Evolutionary conservation across 352 stramenopile species (phyloP).

Genomic region (Phytopythium montanum): DNA sequence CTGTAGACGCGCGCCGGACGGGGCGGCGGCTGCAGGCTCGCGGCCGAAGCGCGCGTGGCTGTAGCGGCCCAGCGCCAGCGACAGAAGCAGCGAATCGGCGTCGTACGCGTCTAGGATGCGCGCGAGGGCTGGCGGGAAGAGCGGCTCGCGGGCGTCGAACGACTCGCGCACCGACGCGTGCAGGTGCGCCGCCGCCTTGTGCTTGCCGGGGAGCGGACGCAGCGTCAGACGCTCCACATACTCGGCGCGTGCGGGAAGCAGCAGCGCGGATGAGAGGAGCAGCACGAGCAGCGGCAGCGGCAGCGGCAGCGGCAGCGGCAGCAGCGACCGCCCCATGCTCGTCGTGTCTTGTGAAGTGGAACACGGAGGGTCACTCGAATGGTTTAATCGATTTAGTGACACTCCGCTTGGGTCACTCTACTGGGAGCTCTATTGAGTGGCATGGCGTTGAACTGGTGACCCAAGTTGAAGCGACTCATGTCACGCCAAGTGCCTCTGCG

Average conservation of each 20-base stretch:
- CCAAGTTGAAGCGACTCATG: too few relatives aligned
- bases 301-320: constrained; percentile 9
- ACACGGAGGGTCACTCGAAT: background rate
- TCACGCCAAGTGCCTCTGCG: too few relatives aligned
- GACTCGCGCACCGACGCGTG: constrained; percentile 35
- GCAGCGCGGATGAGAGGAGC: constrained; percentile 9
- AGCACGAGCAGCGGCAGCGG: constrained; percentile 6
- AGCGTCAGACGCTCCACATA: constrained; percentile 53
- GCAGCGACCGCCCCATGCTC: constrained; percentile 2
- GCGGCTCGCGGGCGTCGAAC: constrained; percentile 4
- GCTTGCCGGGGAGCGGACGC: constrained; percentile 36
- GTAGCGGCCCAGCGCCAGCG: constrained; percentile 64
- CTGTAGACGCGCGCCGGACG: constrained; percentile 63
- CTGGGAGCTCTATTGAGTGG: too few relatives aligned
- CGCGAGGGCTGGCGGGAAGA: constrained; percentile 54
- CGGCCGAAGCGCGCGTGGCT: constrained; percentile 42
- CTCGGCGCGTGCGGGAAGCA: constrained; percentile 11
- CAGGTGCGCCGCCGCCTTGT: constrained; percentile 57
- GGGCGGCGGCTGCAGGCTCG: constrained; percentile 27
- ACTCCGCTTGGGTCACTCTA: too few relatives aligned
- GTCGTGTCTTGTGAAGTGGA: too few relatives aligned
- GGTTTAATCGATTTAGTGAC: too few relatives aligned
- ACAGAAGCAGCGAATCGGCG: constrained; percentile 60
- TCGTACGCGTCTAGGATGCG: constrained; percentile 75
- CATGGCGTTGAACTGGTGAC: too few relatives aligned